Base-by-base conservation (phyloP, 208 protist genomes). In the Leishmania gerbilli region DNA sequence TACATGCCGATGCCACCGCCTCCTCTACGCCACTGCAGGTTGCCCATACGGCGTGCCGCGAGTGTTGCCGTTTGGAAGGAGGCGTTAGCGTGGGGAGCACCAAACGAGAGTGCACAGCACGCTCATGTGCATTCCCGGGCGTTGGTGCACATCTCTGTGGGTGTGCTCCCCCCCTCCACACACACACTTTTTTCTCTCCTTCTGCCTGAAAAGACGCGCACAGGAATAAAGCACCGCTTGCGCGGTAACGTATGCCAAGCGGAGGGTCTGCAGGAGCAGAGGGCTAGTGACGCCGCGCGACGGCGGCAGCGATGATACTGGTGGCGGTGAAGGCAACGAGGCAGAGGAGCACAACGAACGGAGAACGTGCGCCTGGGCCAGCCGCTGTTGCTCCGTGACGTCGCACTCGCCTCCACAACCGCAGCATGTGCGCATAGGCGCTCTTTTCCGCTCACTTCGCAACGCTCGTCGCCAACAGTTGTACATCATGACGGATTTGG, bases 311-410 rank as follows among this genome's bases (percentile, higher is more conserved):
- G 27, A 64, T 64, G 9, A 34, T 64, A 7, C 27, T 15, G 6
- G 58, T 34, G 51, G 17, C 17, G 3, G 78, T 71, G 51, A 68
- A 76, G 56, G 76, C 79, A 17, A 45, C 79, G n/a, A 13, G 58
- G 58, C 58, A 64, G 27, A 27, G 27, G 27, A 64, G 58, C 58
- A 64, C 27, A 64, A 0, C 8, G n/a, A 64, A 17, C 71, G 83
- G 31, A 92, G 75, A 47, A 90, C 87, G 24, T 83, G 76, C 67
- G 87, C 89, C 76, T 90, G 89, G 51, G 87, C 87, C 76, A 86
- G 65, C 69, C 87, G 71, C 4, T 79, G 79, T 58, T 87, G 53
- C 72, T 92, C 83, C 67, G 90, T 3, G n/a, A 6, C 62, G 27
- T 7, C 13, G 62, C 27, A 21, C n/a, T n/a, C 27, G 13, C 62